Evolutionary conservation across 2,329 filamentous ascomycete genomes (phyloP).

Genomic region (Chaetomium globosum): DNA sequence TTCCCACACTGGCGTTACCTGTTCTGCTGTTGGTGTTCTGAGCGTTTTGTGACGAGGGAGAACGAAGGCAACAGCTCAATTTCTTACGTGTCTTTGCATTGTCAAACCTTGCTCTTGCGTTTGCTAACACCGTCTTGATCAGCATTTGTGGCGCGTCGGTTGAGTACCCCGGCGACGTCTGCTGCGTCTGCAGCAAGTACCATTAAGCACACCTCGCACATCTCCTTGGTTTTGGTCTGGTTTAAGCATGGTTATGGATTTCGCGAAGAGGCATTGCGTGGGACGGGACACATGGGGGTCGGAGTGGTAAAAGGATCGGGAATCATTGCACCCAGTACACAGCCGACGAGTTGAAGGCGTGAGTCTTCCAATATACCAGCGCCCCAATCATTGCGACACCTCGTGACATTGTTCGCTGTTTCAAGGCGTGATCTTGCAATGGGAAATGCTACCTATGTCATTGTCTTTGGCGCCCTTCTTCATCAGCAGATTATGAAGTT

Average conservation of each 20-base stretch:
- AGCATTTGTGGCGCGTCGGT: constrained; percentile 28
- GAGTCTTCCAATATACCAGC: background rate
- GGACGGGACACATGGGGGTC: background rate
- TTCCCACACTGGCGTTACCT: background rate
- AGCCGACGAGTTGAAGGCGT: background rate
- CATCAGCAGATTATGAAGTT: background rate
- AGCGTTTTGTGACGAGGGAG: background rate
- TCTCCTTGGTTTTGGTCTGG: background rate
- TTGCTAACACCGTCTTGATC: background rate
- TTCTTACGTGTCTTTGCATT: background rate
- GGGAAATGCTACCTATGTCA: too few species aligned
- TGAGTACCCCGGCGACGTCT: constrained; percentile 29
- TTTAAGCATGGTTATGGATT: background rate
- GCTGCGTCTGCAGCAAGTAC: constrained; percentile 20
- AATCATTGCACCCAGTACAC: background rate
- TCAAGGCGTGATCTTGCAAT: background rate
- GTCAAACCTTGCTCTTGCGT: background rate
- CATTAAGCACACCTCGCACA: background rate
- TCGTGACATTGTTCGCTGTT: background rate
- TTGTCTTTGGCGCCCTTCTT: background rate
- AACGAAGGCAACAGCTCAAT: background rate
- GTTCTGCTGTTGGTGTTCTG: background rate
- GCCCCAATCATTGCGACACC: background rate
- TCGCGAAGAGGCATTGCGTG: background rate
- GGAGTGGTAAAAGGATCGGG: too few species aligned